Evolutionary conservation across 805 yeast species (phyloP), one percentile per base, ranked within the genome.

Genomic region (Spathaspora girioi): DNA sequence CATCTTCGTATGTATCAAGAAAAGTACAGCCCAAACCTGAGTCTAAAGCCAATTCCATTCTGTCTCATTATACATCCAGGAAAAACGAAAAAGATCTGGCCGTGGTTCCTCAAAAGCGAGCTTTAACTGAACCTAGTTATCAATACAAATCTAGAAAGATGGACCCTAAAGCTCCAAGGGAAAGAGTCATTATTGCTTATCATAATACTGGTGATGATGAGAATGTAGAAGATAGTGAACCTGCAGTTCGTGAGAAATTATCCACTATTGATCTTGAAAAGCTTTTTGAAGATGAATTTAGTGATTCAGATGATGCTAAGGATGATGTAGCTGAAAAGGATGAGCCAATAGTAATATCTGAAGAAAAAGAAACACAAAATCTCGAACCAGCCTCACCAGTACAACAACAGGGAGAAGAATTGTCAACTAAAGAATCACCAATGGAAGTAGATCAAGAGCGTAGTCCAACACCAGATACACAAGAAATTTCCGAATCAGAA

Each of bases 131-230:
- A 7, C 58, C 63, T 1, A 49, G 52, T 8, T 65, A 59, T 47
- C 61, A 66, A 48, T 73, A 73, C 53, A 71, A 71, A 51, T 71
- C 76, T 4, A 58, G 77, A 15, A 73, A 73, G 52, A 32, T 54
- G 14, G 71, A 69, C 40, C 57, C 53, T 27, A 59, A 57, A 42
- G 59, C 59, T 44, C 71, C 71, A 11, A 63, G 57, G 42, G 78
- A 75, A 47, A 61, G 75, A 20, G 75, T 73, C 26, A 66, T 72
- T 4, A 60, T 68, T n/a, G 65, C 75, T 5, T 49, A 53, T 26
- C 18, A 44, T 41, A 50, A 47, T 23, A 50, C 53, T 10, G 32
- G 9, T 5, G 52, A 57, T 27, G 61, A 56, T 14, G 26, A 23
- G 6, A 52, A 42, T 9, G 56, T 50, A 20, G 54, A 54, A 41